A percentile compares a stretch with the other conserved stretches of the same genome.
Conservation (phyloP, 495 filamentous ascomycete species). For the Xylaria flabelliformis region DNA sequence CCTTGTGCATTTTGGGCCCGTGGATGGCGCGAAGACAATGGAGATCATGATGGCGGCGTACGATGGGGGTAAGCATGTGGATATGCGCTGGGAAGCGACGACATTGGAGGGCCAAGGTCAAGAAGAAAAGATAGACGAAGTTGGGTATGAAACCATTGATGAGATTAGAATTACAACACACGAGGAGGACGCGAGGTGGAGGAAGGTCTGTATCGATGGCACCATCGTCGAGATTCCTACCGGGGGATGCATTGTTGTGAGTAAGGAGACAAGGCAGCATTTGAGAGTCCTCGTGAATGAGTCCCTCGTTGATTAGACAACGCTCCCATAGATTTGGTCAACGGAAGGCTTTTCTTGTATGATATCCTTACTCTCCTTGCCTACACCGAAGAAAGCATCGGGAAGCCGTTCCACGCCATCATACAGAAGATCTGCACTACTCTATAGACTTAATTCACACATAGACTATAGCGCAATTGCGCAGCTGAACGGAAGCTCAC, state of each 20-base stretch:
- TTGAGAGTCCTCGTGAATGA: conserved; percentile 47
- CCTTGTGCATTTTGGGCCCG: conserved; percentile 74
- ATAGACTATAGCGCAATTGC: background rate
- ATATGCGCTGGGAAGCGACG: conserved; percentile 43
- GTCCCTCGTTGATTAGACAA: conserved; percentile 9
- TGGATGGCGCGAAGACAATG: conserved; percentile 69
- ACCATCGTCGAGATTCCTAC: conserved; percentile 74
- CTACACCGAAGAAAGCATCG: background rate
- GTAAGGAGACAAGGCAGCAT: conserved; percentile 37
- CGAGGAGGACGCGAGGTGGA: conserved; percentile 71
- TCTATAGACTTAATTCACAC: background rate
- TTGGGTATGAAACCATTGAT: conserved; percentile 71
- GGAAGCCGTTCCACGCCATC: background rate
- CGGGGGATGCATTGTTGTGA: conserved; percentile 74
- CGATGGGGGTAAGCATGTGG: conserved; percentile 72
- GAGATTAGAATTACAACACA: conserved; percentile 68
- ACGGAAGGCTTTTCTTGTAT: conserved; percentile 1
- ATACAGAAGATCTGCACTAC: background rate
- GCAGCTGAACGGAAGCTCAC: background rate
- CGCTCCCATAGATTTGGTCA: background rate
- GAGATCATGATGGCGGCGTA: conserved; percentile 79
- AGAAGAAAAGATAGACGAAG: conserved; percentile 40
- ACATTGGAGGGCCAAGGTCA: conserved; percentile 36
- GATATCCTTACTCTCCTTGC: background rate
- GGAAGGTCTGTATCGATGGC: conserved; percentile 88